These are phyloP conservation scores for Pachyrhizus erosus DNA, from an alignment of 306 rosid species.

Conservation along the genomic window DNA sequence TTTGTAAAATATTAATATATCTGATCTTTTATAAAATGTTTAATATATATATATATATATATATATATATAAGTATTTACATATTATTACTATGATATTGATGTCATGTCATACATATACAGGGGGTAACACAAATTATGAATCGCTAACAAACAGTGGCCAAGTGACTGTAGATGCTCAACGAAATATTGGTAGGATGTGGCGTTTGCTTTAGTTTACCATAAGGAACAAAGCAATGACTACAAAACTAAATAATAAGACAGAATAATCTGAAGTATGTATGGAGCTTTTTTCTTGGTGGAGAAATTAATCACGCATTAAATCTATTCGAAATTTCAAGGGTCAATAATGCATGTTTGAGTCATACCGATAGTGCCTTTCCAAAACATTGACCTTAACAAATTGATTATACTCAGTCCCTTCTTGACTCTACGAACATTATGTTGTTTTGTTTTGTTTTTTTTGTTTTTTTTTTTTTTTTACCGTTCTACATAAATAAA, in stretches of 20 bases:
- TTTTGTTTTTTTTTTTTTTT: no score
- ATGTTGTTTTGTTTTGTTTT: not conserved
- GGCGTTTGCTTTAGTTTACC: not conserved
- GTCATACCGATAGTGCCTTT: not conserved
- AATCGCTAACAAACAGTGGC: not conserved
- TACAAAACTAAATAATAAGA: not conserved
- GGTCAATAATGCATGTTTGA: not conserved
- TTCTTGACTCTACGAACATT: not conserved
- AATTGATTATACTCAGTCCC: not conserved
- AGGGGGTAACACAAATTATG: not conserved
- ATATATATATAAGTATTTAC: no score
- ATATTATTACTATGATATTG: no score
- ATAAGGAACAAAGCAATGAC: not conserved
- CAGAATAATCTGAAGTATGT: not conserved
- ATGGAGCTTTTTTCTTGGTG: not conserved
- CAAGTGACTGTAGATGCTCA: not conserved
- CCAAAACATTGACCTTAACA: not conserved
- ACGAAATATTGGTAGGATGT: not conserved
- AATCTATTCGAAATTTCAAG: not conserved
- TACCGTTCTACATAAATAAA: not conserved
- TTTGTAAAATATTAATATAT: no score
- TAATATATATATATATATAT: no score
- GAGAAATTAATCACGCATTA: not conserved
- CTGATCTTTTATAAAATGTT: no score
- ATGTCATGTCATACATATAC: no score